These are phyloP conservation scores for Westerdykella aurantiaca DNA, from an alignment of 2,329 filamentous ascomycete species.

Conservation along the genomic window DNA sequence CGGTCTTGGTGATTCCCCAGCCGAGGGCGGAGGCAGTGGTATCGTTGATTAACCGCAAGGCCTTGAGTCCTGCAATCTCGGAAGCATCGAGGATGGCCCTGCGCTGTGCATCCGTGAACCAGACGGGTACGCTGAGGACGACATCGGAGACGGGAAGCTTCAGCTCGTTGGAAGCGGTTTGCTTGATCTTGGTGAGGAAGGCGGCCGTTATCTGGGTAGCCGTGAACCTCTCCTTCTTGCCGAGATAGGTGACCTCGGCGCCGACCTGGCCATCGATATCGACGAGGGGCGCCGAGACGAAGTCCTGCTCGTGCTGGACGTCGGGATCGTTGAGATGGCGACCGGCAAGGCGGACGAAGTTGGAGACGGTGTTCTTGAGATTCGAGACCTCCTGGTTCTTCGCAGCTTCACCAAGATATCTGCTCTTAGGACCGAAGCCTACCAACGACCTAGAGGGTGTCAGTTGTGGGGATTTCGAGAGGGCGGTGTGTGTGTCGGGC, in stretches of 20 bases:
- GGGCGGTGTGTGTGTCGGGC: constrained; percentile 12
- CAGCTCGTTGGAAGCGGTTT: constrained; percentile 78
- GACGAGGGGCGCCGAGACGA: constrained; percentile 75
- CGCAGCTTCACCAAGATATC: constrained; percentile 89
- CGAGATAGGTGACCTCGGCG: constrained; percentile 86
- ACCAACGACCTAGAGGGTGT: constrained; percentile 68
- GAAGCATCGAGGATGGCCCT: constrained; percentile 83
- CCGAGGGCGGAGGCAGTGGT: constrained; percentile 93
- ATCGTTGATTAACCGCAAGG: constrained; percentile 94
- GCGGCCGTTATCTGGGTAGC: constrained; percentile 89
- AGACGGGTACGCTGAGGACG: constrained; percentile 88
- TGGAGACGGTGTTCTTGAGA: constrained; percentile 96
- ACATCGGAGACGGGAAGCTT: constrained; percentile 88
- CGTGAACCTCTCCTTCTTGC: constrained; percentile 94
- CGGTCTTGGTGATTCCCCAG: constrained; percentile 96
- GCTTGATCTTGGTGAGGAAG: constrained; percentile 92
- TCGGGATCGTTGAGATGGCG: constrained; percentile 85
- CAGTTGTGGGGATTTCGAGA: constrained; percentile 5
- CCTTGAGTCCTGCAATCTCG: constrained; percentile 88
- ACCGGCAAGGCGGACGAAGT: constrained; percentile 86
- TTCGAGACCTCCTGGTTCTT: constrained; percentile 99
- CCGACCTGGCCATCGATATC: constrained; percentile 93
- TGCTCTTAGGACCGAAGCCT: constrained; percentile 87
- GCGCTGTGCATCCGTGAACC: constrained; percentile 95
- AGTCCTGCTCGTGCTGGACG: constrained; percentile 87